Evolutionary conservation across 2,329 filamentous ascomycete genomes (phyloP), one percentile per base, ranked within the genome.

Genomic region (Fusarium mexicanum): DNA sequence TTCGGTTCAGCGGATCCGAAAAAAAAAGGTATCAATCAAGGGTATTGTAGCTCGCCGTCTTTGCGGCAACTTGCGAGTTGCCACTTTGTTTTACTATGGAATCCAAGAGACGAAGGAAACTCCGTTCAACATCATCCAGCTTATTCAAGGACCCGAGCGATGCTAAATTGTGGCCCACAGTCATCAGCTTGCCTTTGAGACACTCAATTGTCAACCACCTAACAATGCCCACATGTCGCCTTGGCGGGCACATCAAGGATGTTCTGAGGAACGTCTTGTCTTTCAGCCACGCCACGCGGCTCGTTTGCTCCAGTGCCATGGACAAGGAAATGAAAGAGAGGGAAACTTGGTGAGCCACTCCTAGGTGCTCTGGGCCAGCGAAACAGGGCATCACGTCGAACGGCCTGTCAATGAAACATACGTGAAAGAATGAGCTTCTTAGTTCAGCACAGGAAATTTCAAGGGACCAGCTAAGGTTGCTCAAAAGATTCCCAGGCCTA

Each of bases 271-370:
- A 29, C 58, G 16, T 40, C 38, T 72, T 53, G 57, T 73, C 55
- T 59, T 67, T 50, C 70, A 73, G 65, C 70, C 71, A 71, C 60
- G 57, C 70, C 70, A 71, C 60, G 57, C 70, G 51, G 51, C 61
- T 73, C 26, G 31, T 50, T 61, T 40, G 62, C 48, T 38, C 67
- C 50, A 64, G 59, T 50, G 35, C 67, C 67, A 55, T 59, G 71
- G 54, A 50, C 55, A 55, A 60, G 62, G 71, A 68, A 62, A 74
- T 57, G 71, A 61, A 55, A 74, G 61, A 62, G 57, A 61, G 65
- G 61, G 69, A 24, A 47, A 53, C 29, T 61, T 57, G 37, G 40
- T 43, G 46, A 61, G 43, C 60, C 37, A 66, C 46, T 31, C 47
- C 57, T 46, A 44, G 37, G 26, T 33, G 17, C 20, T 18, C 38